Evolutionary conservation across 2,329 filamentous ascomycete genomes (phyloP).

Genomic region (Monilinia laxa): DNA sequence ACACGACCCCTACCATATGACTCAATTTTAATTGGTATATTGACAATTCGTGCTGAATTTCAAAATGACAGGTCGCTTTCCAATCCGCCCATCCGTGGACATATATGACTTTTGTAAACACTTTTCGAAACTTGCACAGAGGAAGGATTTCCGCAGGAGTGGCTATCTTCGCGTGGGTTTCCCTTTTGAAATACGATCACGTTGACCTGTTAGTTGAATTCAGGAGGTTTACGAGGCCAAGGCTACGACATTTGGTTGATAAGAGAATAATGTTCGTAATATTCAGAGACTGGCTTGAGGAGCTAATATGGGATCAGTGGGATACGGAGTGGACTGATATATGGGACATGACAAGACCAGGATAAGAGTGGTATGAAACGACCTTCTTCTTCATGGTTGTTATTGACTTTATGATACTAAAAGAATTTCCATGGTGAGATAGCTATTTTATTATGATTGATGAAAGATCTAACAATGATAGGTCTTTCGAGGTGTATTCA

Average conservation of each 20-base stretch:
- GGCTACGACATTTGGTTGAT: neutral
- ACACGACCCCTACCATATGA: no score
- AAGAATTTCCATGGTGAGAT: neutral
- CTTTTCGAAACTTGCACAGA: neutral
- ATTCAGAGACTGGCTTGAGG: neutral
- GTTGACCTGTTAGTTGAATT: neutral
- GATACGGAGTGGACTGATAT: neutral
- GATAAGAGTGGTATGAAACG: neutral
- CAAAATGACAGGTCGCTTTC: no score
- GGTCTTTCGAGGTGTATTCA: no score
- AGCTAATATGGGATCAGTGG: neutral
- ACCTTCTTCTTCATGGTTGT: neutral
- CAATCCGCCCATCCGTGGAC: neutral
- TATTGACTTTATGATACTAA: neutral
- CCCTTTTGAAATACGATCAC: neutral
- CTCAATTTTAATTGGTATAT: no score
- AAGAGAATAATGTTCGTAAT: neutral
- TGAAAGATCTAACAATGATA: neutral
- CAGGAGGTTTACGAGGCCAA: rapidly evolving
- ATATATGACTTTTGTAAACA: no score
- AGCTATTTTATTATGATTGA: neutral
- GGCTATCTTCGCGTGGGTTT: neutral
- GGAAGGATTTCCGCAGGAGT: no score
- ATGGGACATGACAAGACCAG: neutral
- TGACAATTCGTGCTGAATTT: no score